Evolutionary conservation across 2,329 filamentous ascomycete species (phyloP), one percentile per base, ranked within the genome.

Genomic region (Pseudocercospora eumusae): DNA sequence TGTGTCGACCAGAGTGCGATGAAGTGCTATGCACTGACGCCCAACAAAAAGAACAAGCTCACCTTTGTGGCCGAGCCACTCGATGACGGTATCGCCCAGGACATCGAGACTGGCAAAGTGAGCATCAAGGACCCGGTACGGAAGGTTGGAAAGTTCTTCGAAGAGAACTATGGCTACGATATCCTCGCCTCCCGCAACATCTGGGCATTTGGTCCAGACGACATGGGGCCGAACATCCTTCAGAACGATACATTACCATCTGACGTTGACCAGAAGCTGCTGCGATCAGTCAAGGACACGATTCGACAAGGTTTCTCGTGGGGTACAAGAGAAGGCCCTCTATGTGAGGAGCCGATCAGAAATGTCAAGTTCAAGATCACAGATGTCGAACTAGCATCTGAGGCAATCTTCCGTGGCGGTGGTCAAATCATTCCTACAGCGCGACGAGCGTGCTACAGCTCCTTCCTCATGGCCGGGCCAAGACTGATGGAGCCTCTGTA

Each of bases 11-110:
- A 95, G 68, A 97, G 92, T 18, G 93, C 93, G 20, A 97, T 96
- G 63, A 97, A 97, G 79, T 99, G 95, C 79, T 99, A 97, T 75
- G 93, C 95, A 21, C 87, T 96, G 69, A 98, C 95, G 2, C 95
- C 95, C 1, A 99, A 99, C 81, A 99, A 99, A 80, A 97, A 97
- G 82, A 99, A 99, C 81, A 96, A 96, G 77, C 90, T 99, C 71
- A 98, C 95, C 36, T 97, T 99, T 91, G 90, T 98, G 61, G 95
- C 95, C 3, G 95, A 99, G 76, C 93, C 95, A 33, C 81, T 99
- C 13, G 95, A 99, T 69, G 90, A 96, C 70, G 95, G 95, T 15
- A 96, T 99, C 65, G 92, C 93, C 4, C 88, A 91, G 71, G 95
- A 99, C 71, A 98, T 99, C 66, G 95, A 99, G 79, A 87, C 86